phyloP scores from a whole-genome alignment of 345 rosid genomes.

The Gossypium sturtianum region DNA sequence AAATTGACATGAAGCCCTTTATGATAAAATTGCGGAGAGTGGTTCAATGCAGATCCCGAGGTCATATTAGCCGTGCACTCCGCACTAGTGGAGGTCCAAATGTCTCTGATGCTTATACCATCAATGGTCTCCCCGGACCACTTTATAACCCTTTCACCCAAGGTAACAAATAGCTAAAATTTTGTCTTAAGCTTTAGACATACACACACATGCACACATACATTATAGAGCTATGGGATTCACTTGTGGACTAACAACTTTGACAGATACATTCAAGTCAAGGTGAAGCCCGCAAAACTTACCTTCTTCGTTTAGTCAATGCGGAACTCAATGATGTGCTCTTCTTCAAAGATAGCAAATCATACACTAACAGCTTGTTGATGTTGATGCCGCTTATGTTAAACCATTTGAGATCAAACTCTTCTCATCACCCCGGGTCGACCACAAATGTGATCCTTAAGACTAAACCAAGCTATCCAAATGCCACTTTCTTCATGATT shows the following conservation, averaged over 20 bases:
- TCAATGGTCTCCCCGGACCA: constrained; percentile 81
- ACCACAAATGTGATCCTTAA: constrained; percentile 40
- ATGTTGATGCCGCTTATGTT: constrained; percentile 35
- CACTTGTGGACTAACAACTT: neutral
- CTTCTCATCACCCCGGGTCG: constrained; percentile 40
- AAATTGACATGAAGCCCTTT: neutral
- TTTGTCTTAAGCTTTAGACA: neutral
- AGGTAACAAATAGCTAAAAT: too few relatives aligned
- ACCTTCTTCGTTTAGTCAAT: constrained; percentile 42
- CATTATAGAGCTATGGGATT: neutral
- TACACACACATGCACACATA: neutral
- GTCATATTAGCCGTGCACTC: constrained; percentile 62
- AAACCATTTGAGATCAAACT: constrained; percentile 36
- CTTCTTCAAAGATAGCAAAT: constrained; percentile 50
- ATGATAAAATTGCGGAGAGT: constrained; percentile 47
- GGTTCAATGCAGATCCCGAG: constrained; percentile 77
- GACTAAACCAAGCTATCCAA: constrained; percentile 33
- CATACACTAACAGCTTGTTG: constrained; percentile 44
- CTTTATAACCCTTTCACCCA: constrained; percentile 71
- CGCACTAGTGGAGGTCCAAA: constrained; percentile 74
- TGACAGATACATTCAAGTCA: constrained; percentile 39
- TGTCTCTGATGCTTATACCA: constrained; percentile 77
- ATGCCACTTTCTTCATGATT: constrained; percentile 47
- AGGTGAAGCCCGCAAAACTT: constrained; percentile 43
- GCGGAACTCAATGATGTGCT: constrained; percentile 53